Evolutionary conservation across 2,329 filamentous ascomycete genomes (phyloP), one percentile per base, ranked within the genome.

Genomic region (Lasiodiplodia gonubiensis): DNA sequence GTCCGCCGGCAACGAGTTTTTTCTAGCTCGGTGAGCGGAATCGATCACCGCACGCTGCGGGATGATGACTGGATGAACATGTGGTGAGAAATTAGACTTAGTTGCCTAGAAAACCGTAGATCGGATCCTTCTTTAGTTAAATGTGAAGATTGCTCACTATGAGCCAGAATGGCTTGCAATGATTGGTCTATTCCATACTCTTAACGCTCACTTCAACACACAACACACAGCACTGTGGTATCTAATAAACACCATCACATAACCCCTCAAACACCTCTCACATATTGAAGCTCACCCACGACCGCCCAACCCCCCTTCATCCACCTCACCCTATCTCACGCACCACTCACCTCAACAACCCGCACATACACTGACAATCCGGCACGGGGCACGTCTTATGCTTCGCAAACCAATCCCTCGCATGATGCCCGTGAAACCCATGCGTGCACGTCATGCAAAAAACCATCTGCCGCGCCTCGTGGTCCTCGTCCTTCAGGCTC

Each of bases 371-470:
- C 69, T 79, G 76, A 73, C 86, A 88, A 70, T 85, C 84, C 65
- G 84, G 83, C 68, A 86, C 84, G 2, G 86, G 84, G 78, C 86
- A 88, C 70, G 82, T 81, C 46, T 77, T 77, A 76, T 86, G 84
- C 71, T 80, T 81, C 25, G 74, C 76, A 75, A 90, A 90, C 88
- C 88, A 90, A 69, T 85, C 82, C 70, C 82, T 78, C 12, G 88
- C 88, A 80, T 90, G 88, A 75, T 87, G 80, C 3, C 85, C 86
- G 78, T 90, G 88, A 71, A 86, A 88, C 0, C 86, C 87, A 79
- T 90, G 88, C 70, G 85, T 86, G 74, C 88, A 90, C 68, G 81
- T 84, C 71, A 87, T 85, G 72, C 88, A 90, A 72, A 89, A 88
- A 4, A 85, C 84, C 70, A 88, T 81, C 71, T 88, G 84, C 64